Percentiles rank a stretch among this genome's conserved stretches.
phyloP scores from a whole-genome alignment of 2,329 filamentous ascomycete genomes.

The Aspergillus ochraceus region DNA sequence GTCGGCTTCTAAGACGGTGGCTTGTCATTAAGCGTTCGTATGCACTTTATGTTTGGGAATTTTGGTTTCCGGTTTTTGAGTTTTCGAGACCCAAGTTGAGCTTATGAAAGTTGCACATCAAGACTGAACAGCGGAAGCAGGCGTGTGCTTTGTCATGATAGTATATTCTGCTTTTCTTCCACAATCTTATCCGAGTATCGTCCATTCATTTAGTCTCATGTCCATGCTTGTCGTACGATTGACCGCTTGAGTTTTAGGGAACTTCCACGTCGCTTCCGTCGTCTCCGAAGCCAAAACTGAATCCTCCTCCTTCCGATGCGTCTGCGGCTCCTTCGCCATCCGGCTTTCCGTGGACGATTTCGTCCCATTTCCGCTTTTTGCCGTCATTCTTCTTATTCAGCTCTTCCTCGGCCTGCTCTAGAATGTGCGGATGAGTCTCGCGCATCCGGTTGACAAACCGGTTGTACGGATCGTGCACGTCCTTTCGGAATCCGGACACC shows the following conservation, averaged over 20 bases:
- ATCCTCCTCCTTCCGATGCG: constrained; percentile 44
- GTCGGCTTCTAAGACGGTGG: constrained; percentile 77
- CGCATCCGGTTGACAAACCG: constrained; percentile 71
- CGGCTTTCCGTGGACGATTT: constrained; percentile 62
- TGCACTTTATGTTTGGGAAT: neutral
- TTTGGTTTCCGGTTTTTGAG: neutral
- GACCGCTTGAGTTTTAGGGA: constrained; percentile 30
- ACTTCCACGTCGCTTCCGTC: constrained; percentile 57
- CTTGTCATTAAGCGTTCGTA: constrained; percentile 69
- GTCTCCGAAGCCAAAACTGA: constrained; percentile 65
- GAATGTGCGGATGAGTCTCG: constrained; percentile 63
- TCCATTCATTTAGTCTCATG: neutral
- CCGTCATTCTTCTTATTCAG: constrained; percentile 62
- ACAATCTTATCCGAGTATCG: neutral
- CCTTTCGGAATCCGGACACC: constrained; percentile 78
- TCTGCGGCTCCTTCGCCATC: constrained; percentile 30
- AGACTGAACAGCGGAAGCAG: neutral
- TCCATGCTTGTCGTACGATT: neutral
- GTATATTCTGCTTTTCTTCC: neutral
- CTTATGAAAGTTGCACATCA: neutral
- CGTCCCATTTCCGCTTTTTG: constrained; percentile 85
- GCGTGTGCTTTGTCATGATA: neutral
- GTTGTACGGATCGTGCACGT: constrained; percentile 69
- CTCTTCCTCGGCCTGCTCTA: constrained; percentile 64
- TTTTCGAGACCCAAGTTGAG: neutral